phyloP scores from a whole-genome alignment of 2,329 filamentous ascomycete species.

The Trichoderma sp. region DNA sequence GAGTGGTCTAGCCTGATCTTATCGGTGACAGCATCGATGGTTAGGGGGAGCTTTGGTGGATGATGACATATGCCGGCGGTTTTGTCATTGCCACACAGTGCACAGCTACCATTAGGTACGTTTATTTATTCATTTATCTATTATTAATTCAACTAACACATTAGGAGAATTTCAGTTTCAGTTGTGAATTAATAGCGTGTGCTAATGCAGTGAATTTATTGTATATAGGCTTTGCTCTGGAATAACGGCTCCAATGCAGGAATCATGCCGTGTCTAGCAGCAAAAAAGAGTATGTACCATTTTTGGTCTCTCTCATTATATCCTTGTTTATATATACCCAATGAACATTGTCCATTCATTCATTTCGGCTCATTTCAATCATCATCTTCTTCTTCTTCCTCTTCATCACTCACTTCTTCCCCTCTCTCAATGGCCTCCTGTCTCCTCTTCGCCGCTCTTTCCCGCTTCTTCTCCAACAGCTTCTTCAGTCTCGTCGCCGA shows the following conservation, averaged over 20 bases:
- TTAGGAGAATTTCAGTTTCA: not conserved
- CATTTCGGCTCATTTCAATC: not conserved
- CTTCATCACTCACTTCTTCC: constrained; percentile 48
- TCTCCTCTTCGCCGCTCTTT: constrained; percentile 56
- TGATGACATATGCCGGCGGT: not conserved
- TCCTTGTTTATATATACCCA: not conserved
- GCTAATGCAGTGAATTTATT: not conserved
- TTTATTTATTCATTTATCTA: not conserved
- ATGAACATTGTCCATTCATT: not conserved
- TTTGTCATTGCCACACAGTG: not conserved
- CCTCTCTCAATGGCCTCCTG: constrained; percentile 51
- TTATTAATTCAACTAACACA: not conserved
- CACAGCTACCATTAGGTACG: not conserved
- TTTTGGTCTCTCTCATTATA: not conserved
- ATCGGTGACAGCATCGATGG: constrained; percentile 3
- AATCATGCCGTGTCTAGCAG: not conserved
- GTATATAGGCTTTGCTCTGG: too few relatives aligned
- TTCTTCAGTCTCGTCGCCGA: constrained; percentile 78
- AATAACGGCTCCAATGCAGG: too few relatives aligned
- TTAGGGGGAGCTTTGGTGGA: not conserved
- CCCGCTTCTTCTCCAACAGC: constrained; percentile 70
- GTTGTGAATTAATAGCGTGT: not conserved
- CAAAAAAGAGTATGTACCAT: not conserved
- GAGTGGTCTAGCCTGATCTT: constrained; percentile 19
- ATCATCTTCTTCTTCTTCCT: constrained; percentile 28